Percentiles rank a stretch among this genome's conserved stretches.
Conservation (phyloP, 148 eudicot species). For the Vaccinium macrocarpon region DNA sequence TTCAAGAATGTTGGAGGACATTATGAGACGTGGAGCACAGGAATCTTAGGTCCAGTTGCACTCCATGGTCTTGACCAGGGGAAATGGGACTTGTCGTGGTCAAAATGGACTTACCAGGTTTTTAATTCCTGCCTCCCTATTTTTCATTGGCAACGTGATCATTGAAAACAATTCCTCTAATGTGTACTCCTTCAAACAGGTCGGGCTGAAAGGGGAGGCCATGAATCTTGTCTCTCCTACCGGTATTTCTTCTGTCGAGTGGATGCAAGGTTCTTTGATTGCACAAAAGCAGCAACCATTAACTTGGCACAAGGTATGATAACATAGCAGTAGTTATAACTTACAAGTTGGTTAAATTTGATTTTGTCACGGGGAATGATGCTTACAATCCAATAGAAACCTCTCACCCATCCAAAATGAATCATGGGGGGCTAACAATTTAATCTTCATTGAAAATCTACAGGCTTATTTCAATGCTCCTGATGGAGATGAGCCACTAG, state of each 20-base stretch:
- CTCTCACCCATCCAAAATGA: neutral
- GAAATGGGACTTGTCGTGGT: slow-evolving; percentile 51
- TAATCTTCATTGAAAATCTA: slow-evolving; percentile 15
- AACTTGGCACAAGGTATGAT: slow-evolving; percentile 87
- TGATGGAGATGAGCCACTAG: slow-evolving; percentile 76
- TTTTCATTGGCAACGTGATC: neutral
- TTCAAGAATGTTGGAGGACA: slow-evolving; percentile 78
- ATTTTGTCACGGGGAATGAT: neutral
- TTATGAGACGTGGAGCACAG: slow-evolving; percentile 63
- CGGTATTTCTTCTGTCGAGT: slow-evolving; percentile 57
- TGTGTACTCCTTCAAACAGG: slow-evolving; percentile 35
- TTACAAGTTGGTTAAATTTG: neutral
- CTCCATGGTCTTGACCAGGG: slow-evolving; percentile 60
- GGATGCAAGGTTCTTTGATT: slow-evolving; percentile 69
- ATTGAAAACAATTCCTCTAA: neutral
- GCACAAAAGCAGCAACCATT: slow-evolving; percentile 78
- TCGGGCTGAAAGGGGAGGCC: slow-evolving; percentile 85
- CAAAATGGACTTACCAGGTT: slow-evolving; percentile 67
- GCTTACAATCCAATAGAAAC: neutral
- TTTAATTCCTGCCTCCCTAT: neutral
- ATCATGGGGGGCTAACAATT: neutral
- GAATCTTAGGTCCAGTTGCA: slow-evolving; percentile 57
- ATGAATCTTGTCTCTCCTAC: slow-evolving; percentile 70
- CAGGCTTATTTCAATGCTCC: slow-evolving; percentile 87
- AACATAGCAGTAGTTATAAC: neutral